Conservation (phyloP, 129 eudicot genomes). For the Flaveria brownii region DNA sequence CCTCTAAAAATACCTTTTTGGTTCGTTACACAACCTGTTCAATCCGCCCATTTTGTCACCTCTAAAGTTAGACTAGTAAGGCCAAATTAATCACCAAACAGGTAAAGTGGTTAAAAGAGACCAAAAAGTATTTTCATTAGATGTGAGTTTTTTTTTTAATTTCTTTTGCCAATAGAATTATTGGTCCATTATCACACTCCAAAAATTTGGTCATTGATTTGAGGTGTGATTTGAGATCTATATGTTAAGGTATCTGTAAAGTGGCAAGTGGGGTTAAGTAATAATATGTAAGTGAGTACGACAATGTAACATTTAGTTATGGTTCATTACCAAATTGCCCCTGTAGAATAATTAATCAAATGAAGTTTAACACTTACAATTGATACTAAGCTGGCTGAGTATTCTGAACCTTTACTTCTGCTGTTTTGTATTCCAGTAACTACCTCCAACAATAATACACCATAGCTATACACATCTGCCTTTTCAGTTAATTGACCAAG, state of each 20-base stretch:
- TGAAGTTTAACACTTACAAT: constrained; percentile 43
- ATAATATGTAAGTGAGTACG: neutral
- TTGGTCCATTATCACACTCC: neutral
- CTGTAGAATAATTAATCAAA: neutral
- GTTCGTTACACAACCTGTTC: neutral
- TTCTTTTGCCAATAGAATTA: neutral
- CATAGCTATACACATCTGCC: constrained; percentile 75
- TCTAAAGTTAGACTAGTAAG: neutral
- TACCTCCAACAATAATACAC: constrained; percentile 67
- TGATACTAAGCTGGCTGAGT: constrained; percentile 58
- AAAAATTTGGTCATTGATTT: neutral
- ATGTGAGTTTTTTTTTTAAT: neutral
- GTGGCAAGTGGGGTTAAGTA: neutral
- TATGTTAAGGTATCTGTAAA: neutral
- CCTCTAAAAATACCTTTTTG: neutral
- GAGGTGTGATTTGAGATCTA: constrained; percentile 1
- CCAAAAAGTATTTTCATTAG: neutral
- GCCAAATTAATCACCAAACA: neutral
- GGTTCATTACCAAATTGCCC: neutral
- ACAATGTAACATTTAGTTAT: neutral
- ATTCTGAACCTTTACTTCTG: constrained; percentile 48
- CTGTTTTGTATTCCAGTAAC: constrained; percentile 66
- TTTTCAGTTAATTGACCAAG: constrained; percentile 76
- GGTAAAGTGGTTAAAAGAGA: neutral
- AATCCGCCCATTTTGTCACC: neutral